phyloP scores from a whole-genome alignment of 208 protist genomes.

The Paratrypanosoma confusum region DNA sequence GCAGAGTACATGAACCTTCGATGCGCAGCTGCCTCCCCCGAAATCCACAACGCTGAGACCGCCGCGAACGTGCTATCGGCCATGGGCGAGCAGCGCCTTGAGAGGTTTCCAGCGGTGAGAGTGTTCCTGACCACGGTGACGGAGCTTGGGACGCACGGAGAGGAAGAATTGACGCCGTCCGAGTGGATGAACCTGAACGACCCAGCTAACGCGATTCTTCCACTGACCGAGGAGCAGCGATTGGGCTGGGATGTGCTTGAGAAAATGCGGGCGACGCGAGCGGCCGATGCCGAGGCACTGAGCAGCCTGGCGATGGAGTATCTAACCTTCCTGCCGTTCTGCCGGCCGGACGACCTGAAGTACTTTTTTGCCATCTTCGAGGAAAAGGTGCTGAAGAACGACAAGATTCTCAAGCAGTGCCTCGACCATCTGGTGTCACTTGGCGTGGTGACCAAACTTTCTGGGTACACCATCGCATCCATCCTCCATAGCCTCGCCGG shows the following conservation, averaged over 20 bases:
- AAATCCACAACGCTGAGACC: slow-evolving; percentile 24
- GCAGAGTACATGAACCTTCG: slow-evolving; percentile 36
- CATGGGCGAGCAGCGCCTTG: slow-evolving; percentile 41
- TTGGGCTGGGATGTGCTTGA: slow-evolving; percentile 56
- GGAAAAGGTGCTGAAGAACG: slow-evolving; percentile 80
- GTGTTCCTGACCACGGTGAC: slow-evolving; percentile 35
- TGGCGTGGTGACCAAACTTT: slow-evolving; percentile 34
- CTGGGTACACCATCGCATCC: slow-evolving; percentile 41
- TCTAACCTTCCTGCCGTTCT: slow-evolving; percentile 28
- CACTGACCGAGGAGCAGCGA: slow-evolving; percentile 44
- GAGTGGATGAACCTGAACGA: slow-evolving; percentile 75
- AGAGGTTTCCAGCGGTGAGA: slow-evolving; percentile 24
- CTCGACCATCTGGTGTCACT: slow-evolving; percentile 40
- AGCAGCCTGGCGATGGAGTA: slow-evolving; percentile 41
- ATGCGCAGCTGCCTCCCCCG: slow-evolving; percentile 9
- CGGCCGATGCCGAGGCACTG: slow-evolving; percentile 31
- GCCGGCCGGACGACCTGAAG: slow-evolving; percentile 72
- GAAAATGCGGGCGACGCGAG: slow-evolving; percentile 49
- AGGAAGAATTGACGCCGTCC: slow-evolving; percentile 34
- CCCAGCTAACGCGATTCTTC: slow-evolving; percentile 37
- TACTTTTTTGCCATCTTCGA: slow-evolving; percentile 78
- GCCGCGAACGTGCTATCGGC: slow-evolving; percentile 29
- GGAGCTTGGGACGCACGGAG: slow-evolving; percentile 18
- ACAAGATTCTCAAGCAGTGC: slow-evolving; percentile 61
- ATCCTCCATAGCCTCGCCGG: slow-evolving; percentile 65